Conservation (phyloP, 805 yeast species). For the Yarrowia deformans region DNA sequence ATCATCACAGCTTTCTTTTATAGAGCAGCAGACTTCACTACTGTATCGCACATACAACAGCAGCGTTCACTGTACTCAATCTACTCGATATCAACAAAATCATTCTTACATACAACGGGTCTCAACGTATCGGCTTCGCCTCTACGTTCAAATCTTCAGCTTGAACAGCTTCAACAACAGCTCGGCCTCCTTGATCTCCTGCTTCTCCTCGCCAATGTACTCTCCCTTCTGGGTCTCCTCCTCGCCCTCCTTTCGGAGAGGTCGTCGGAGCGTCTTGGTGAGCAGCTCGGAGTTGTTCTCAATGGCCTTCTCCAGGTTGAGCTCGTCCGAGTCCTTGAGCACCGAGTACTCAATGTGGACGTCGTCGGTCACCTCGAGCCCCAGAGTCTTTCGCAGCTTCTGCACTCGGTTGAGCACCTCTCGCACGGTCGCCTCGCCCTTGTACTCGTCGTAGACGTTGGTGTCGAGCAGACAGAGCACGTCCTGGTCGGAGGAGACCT, state of each 20-base stretch:
- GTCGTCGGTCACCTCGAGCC: slow-evolving; percentile 93
- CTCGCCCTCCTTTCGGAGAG: slow-evolving; percentile 58
- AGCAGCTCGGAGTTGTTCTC: slow-evolving; percentile 70
- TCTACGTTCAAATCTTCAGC: slow-evolving; percentile 14
- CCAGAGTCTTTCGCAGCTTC: slow-evolving; percentile 95
- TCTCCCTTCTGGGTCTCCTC: slow-evolving; percentile 52
- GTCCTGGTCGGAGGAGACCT: slow-evolving; percentile 85
- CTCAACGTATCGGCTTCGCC: too few relatives aligned
- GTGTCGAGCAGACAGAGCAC: slow-evolving; percentile 90
- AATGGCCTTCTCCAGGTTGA: slow-evolving; percentile 58
- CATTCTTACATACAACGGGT: not conserved
- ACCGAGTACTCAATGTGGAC: slow-evolving; percentile 83
- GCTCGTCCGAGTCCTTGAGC: slow-evolving; percentile 60
- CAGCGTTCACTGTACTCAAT: too few relatives aligned
- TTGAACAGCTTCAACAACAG: slow-evolving; percentile 30
- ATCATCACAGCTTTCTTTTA: too few relatives aligned
- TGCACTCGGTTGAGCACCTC: slow-evolving; percentile 97
- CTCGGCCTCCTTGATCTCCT: slow-evolving; percentile 53
- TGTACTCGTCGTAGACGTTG: slow-evolving; percentile 83
- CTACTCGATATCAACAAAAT: too few relatives aligned
- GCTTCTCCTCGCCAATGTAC: slow-evolving; percentile 88
- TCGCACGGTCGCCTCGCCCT: slow-evolving; percentile 94
- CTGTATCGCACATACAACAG: too few relatives aligned
- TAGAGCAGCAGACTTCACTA: too few relatives aligned
- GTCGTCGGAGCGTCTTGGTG: slow-evolving; percentile 76